Evolutionary conservation across 331 rosid species (phyloP), one percentile per base, ranked within the genome.

Genomic region (Quercus lobata): DNA sequence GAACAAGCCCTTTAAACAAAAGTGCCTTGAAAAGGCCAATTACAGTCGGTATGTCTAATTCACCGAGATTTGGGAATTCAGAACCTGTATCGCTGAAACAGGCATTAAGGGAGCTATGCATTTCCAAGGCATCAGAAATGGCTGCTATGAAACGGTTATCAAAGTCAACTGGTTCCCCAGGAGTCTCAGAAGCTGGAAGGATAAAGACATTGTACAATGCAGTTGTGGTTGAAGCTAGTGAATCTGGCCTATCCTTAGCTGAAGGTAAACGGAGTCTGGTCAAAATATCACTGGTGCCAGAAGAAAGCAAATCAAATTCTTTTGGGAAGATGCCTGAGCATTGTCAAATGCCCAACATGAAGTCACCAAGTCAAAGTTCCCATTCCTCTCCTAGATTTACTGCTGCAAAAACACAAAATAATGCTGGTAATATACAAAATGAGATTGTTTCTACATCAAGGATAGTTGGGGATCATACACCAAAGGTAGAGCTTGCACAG

Each of bases 121-220:
- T 95, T 85, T 90, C 99, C 16, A 95, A 95, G 94, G 99, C 99
- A 54, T 95, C 99, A 4, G 98, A 95, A 91, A 86, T 93, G 96
- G 99, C 99, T 71, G 97, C 98, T 46, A 90, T 84, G 92, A 91
- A 82, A 75, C 90, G 99, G 49, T 86, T 93, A 74, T 90, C 99
- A 27, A 93, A 95, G 84, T 86, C 90, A 52, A 81, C 93, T n/a
- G 79, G 86, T 82, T 86, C 96, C 78, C 82, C 96, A 60, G 87
- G 96, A 83, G 57, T 80, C 81, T 93, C 97, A 0, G 97, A 95
- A 88, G 97, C 88, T 74, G 97, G 96, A 73, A 92, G 91, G 87
- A 95, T 95, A 84, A 89, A 90, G 85, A 92, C 98, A 69, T 80
- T 95, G 87, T 93, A 95, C 84, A 86, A 88, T 81, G 80, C 93